Conservation (phyloP, 2,329 filamentous ascomycete genomes). For the Septoria linicola region DNA sequence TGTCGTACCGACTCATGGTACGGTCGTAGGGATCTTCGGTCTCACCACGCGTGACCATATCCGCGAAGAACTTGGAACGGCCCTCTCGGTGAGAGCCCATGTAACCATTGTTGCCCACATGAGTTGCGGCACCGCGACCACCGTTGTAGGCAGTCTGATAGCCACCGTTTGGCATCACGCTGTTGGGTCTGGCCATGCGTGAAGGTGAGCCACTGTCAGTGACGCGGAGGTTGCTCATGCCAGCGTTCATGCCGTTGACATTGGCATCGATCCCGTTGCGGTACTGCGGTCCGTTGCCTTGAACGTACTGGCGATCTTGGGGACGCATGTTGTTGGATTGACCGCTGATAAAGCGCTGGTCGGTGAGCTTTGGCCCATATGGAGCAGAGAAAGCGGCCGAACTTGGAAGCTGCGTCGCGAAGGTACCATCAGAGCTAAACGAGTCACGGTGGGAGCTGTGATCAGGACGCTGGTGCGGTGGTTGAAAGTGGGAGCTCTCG, state of each 20-base stretch:
- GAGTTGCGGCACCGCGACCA: background rate
- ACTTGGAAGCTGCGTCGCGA: conserved; percentile 9
- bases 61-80: conserved; percentile 3
- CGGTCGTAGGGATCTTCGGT: conserved; percentile 26
- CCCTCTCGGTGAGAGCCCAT: background rate
- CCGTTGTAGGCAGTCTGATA: background rate
- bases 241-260: background rate
- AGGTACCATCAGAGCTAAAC: conserved; percentile 10
- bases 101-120: conserved; percentile 1
- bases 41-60: conserved; percentile 19
- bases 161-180: background rate
- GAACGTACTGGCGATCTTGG: no score
- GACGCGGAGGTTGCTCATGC: conserved; percentile 9
- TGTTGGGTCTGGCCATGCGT: background rate
- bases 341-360: no score
- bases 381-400: background rate
- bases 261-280: background rate
- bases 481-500: background rate
- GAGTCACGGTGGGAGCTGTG: background rate
- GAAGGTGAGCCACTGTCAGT: background rate
- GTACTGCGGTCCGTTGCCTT: background rate
- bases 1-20: conserved; percentile 18
- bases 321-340: no score
- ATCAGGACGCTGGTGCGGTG: background rate
- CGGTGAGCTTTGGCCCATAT: no score